Percentiles rank a stretch among this genome's conserved stretches.
phyloP scores from a whole-genome alignment of 768 basidiomycete genomes.

The Boletus bicolor region DNA sequence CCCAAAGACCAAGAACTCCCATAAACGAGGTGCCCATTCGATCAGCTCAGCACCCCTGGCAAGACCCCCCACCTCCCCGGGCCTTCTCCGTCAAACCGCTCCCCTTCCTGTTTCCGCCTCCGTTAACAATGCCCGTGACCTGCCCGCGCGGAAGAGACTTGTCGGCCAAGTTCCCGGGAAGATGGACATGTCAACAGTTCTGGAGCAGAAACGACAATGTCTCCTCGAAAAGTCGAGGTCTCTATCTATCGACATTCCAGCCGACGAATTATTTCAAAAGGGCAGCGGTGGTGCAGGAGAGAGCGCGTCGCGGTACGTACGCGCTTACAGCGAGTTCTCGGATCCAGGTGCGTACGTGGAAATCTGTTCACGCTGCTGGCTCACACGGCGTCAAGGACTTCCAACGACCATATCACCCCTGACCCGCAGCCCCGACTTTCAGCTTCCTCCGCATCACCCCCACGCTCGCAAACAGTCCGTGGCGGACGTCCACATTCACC shows the following conservation, averaged over 20 bases:
- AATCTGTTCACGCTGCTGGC: not conserved
- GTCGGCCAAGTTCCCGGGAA: constrained; percentile 45
- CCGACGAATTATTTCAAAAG: constrained; percentile 42
- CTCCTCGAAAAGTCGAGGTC: constrained; percentile 53
- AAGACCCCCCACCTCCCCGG: constrained; percentile 80
- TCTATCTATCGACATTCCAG: constrained; percentile 60
- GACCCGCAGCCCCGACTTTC: constrained; percentile 48
- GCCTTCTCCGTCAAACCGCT: constrained; percentile 44
- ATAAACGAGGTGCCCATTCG: constrained; percentile 74
- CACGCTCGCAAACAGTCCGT: constrained; percentile 77
- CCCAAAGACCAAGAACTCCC: constrained; percentile 37
- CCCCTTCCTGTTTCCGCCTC: constrained; percentile 23
- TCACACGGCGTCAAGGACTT: constrained; percentile 9
- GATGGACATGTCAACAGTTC: constrained; percentile 43
- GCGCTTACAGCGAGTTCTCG: constrained; percentile 31
- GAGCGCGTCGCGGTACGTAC: constrained; percentile 25
- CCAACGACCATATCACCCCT: constrained; percentile 28
- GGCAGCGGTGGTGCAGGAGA: not conserved
- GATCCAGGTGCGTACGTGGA: constrained; percentile 15
- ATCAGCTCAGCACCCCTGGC: constrained; percentile 81
- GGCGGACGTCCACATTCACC: constrained; percentile 45
- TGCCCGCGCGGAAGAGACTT: constrained; percentile 47
- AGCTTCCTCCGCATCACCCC: constrained; percentile 60
- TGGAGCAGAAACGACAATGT: constrained; percentile 53
- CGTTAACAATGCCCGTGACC: constrained; percentile 28